These are phyloP conservation scores for Dorcoceras hygrometricum DNA, from an alignment of 257 asterid species.

Conservation along the genomic window DNA sequence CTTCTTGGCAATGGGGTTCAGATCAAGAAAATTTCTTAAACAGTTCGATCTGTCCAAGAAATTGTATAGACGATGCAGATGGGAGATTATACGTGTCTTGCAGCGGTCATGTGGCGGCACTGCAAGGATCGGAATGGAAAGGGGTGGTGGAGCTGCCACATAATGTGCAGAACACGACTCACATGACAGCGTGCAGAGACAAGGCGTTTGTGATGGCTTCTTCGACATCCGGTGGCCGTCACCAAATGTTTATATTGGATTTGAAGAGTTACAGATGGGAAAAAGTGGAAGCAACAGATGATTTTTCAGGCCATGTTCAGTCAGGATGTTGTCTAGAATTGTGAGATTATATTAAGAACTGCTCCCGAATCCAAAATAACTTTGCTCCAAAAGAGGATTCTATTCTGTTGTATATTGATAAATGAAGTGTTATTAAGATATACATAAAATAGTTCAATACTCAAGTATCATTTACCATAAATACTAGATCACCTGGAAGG, in stretches of 20 bases:
- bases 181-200: slow-evolving; percentile 48
- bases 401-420: background rate
- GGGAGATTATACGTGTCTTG: slow-evolving; percentile 33
- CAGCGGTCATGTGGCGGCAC: slow-evolving; percentile 30
- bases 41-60: slow-evolving; percentile 41
- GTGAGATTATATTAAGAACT: slow-evolving; percentile 12
- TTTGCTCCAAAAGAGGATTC: background rate
- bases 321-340: slow-evolving; percentile 66
- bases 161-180: slow-evolving; percentile 28
- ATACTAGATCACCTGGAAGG: background rate
- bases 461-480: background rate
- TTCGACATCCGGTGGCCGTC: slow-evolving; percentile 34
- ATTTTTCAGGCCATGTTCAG: slow-evolving; percentile 62
- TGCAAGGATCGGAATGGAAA: slow-evolving; percentile 40
- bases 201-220: slow-evolving; percentile 55
- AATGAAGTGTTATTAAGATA: background rate
- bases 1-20: slow-evolving; percentile 49
- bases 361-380: background rate
- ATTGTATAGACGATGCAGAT: slow-evolving; percentile 36
- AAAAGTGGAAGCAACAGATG: slow-evolving; percentile 34
- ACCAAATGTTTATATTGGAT: slow-evolving; percentile 42
- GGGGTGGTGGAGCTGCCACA: slow-evolving; percentile 31
- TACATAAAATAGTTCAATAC: background rate
- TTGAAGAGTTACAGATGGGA: slow-evolving; percentile 46
- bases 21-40: slow-evolving; percentile 35